Evolutionary conservation across 306 rosid genomes (phyloP).

Genomic region (Rubus parviflorus): DNA sequence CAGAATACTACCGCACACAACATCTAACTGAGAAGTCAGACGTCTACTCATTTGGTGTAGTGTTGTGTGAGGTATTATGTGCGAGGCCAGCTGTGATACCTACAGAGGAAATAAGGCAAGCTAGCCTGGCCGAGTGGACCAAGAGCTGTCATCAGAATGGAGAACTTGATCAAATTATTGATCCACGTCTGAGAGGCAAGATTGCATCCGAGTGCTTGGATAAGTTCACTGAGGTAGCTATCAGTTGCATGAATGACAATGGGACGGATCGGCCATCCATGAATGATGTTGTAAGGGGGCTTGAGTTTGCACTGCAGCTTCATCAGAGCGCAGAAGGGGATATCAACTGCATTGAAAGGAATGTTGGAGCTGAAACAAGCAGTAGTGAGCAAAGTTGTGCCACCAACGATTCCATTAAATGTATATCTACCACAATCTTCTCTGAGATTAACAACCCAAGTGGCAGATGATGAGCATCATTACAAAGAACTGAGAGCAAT

Average conservation of each 20-base stretch:
- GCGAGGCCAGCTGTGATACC: conserved; percentile 41
- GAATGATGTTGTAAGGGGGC: conserved; percentile 22
- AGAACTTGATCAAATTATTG: conserved; percentile 1
- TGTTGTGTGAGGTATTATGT: conserved; percentile 39
- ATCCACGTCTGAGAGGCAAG: conserved; percentile 19
- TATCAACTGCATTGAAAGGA: not conserved
- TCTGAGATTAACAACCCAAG: not conserved
- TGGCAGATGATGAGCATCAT: not conserved
- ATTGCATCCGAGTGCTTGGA: conserved; percentile 12
- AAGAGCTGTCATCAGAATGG: conserved; percentile 7
- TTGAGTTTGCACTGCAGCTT: conserved; percentile 27
- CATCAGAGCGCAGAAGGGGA: not conserved
- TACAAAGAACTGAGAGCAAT: not conserved
- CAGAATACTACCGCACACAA: conserved; percentile 35
- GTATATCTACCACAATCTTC: not conserved
- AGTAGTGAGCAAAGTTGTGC: not conserved
- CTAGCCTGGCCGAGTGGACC: conserved; percentile 44
- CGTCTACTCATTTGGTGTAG: conserved; percentile 52
- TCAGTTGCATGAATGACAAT: conserved; percentile 21
- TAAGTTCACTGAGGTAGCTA: not conserved
- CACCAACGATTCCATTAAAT: not conserved
- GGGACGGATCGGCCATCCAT: conserved; percentile 30
- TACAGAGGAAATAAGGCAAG: conserved; percentile 15
- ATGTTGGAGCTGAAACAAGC: not conserved
- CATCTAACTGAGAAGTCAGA: conserved; percentile 40